Evolutionary conservation across 2,329 filamentous ascomycete genomes (phyloP), one percentile per base, ranked within the genome.

Genomic region (Aspergillus arachidicola): DNA sequence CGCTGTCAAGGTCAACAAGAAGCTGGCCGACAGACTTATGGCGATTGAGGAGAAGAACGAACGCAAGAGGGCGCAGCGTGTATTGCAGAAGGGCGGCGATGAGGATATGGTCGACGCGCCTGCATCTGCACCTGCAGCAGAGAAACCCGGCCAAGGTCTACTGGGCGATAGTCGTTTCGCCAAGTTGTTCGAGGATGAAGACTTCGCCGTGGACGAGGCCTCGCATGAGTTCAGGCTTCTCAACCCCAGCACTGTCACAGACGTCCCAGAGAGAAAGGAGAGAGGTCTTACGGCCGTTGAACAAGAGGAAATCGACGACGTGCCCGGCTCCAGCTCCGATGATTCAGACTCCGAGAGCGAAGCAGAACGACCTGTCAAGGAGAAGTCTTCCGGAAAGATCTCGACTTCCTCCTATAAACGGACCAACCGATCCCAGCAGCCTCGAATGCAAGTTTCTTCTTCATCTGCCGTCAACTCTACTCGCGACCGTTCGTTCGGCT

Each of bases 201-300:
- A 96, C 62, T 98, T 97, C 78, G 87, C 87, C 71, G 91, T 99
- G 63, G 94, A 99, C 76, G 95, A 99, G 80, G 90, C 82, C 45
- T 96, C 90, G 67, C 85, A 88, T 72, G 94, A 98, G 77, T 99
- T 96, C 83, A 87, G 89, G 63, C 85, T 90, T 53, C 88, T 96
- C 79, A 99, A 99, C 75, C 93, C 95, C 5, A 96, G 92, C 78
- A 95, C 92, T 9, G 86, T 82, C 38, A 69, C 73, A 7, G 70
- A 71, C 19, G 58, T 73, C 7, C 62, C 72, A 5, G 56, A 72
- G 46, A 69, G 71, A 60, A 77, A 77, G 57, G 79, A 82, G 62
- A 78, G 80, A 43, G 85, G 84, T 23, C 82, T 89, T 60, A 89
- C 87, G 0, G 87, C 86, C 5, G 87, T 86, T 11, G 87, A 89